phyloP scores from a whole-genome alignment of 192 early-diverging fungal genomes.

The Backusella parvicylindrica region DNA sequence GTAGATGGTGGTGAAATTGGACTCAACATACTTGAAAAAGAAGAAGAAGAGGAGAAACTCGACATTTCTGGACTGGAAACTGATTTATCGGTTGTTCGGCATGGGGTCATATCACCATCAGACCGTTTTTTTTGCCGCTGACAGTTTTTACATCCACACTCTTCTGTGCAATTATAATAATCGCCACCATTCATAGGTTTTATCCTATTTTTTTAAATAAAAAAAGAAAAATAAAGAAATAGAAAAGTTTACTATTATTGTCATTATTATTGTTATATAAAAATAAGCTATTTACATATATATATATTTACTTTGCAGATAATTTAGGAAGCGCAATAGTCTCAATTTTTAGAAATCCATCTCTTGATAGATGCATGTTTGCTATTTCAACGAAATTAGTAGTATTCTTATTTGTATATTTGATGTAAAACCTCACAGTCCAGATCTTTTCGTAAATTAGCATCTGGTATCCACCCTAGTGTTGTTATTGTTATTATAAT shows the following conservation, averaged over 20 bases:
- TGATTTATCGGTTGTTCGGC: not conserved
- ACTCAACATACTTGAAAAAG: constrained; percentile 3
- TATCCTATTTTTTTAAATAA: not conserved
- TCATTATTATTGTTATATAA: not conserved
- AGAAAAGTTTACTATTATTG: not conserved
- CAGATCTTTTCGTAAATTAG: not conserved
- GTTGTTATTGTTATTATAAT: not conserved
- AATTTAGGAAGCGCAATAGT: not conserved
- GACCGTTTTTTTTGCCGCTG: constrained; percentile 31
- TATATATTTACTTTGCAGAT: constrained; percentile 1
- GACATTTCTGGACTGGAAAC: not conserved
- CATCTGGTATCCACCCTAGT: not conserved
- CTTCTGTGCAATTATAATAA: not conserved
- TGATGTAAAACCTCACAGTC: not conserved
- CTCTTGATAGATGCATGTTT: not conserved
- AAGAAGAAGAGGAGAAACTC: constrained; percentile 5
- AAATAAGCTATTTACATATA: not conserved
- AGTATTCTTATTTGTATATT: not conserved
- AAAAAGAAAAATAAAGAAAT: not conserved
- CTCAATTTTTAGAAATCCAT: not conserved
- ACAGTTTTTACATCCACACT: constrained; percentile 31
- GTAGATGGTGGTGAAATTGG: not conserved
- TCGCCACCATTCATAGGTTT: not conserved
- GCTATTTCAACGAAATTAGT: not conserved
- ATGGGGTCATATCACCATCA: not conserved